These are phyloP conservation scores for Ganoderma lucidum DNA, from an alignment of 1,284 basidiomycete genomes.

Conservation along the genomic window DNA sequence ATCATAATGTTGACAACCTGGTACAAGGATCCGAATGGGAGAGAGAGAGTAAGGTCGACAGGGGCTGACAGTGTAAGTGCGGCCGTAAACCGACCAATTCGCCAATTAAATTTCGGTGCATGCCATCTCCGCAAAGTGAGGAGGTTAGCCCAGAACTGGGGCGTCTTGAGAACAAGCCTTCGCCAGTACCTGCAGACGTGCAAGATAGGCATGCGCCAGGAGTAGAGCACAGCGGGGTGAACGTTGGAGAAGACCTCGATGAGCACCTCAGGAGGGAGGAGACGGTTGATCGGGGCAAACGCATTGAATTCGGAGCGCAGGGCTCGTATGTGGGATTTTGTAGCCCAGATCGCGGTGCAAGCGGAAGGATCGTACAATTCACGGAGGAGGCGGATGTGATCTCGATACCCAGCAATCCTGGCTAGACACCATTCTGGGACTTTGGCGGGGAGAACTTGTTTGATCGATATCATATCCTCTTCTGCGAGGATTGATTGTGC, in stretches of 20 bases:
- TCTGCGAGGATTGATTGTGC: background rate
- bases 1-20: background rate
- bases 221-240: background rate
- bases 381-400: background rate
- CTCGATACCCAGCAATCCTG: background rate
- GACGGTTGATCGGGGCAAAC: background rate
- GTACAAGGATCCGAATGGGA: background rate
- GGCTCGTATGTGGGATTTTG: constrained; percentile 1
- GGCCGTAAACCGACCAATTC: background rate
- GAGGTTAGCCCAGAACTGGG: constrained; percentile 8
- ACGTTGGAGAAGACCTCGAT: constrained; percentile 11
- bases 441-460: background rate
- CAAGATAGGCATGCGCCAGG: background rate
- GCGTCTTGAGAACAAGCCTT: background rate
- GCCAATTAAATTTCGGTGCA: background rate
- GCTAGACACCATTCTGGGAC: constrained; percentile 1
- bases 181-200: constrained; percentile 6
- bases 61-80: background rate
- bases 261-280: constrained; percentile 10
- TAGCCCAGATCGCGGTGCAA: background rate
- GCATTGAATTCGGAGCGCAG: constrained; percentile 8
- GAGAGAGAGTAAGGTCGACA: background rate
- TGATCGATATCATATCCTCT: background rate
- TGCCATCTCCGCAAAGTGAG: background rate
- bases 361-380: background rate